Base-by-base conservation (phyloP, 352 stramenopile species). In the Phytophthora cryptogea region DNA sequence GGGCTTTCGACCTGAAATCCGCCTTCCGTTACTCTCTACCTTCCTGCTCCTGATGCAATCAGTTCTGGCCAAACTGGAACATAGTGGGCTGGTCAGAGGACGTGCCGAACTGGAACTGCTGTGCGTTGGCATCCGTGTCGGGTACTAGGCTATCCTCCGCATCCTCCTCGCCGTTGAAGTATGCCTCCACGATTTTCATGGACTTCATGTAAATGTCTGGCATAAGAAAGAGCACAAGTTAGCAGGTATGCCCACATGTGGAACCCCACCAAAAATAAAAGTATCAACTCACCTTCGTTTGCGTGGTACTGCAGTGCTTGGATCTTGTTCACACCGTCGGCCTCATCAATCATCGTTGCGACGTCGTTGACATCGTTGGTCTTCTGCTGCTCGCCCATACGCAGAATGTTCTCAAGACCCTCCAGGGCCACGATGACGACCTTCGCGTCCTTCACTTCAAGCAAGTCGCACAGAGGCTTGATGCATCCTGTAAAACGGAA, bases 351-450 rank as follows among this genome's bases (percentile, higher is more conserved):
- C 70, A 97, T 88, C 16, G 89, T 97, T 30, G 96, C 94, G 78
- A 99, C 95, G 36, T 96, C 70, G 75, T 99, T 99, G 55, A 97
- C 85, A 26, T 95, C 80, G 37, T 72, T 72, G 20, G 74, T 74
- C 70, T 88, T 88, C 70, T 83, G 64, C 43, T 68, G 54, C 43
- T 90, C 77, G 28, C 88, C 89, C 30, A 98, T 88, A 60, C 96
- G 97, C 52, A 99, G 80, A 55, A 99, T 99, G 80, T 99, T 99
- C 65, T 99, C 97, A 27, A 99, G 88, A 17, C 96, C 97, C 74
- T 99, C 97, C 30, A 99, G 78, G 10, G 97, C 96, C 44, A 99
- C 98, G 30, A 96, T 99, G 41, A 99, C 90, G 72, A 99, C 97
- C 84, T 99, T 99, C 6, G 93, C 83, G 72, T 99, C 97, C 65